Evolutionary conservation across 352 stramenopile species (phyloP).

Genomic region (Pythium insidiosum): DNA sequence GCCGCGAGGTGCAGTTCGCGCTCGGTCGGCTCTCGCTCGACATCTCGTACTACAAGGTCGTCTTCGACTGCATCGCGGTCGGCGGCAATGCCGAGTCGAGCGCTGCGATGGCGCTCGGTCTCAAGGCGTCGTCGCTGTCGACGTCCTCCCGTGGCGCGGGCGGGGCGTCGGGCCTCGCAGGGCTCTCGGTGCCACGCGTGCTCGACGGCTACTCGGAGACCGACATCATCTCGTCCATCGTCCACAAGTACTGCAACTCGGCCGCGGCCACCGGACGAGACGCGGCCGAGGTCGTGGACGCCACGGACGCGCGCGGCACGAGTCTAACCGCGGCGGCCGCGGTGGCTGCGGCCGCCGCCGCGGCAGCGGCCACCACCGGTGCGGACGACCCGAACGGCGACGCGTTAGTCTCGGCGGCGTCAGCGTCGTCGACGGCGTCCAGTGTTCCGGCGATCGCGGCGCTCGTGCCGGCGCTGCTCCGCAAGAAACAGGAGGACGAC

Average conservation of each 20-base stretch:
- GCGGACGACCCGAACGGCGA: not conserved
- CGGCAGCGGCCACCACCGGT: not conserved
- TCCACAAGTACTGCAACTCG: slow-evolving; percentile 30
- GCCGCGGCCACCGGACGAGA: too few relatives aligned
- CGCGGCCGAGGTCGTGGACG: too few relatives aligned
- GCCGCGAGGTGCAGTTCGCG: slow-evolving; percentile 57
- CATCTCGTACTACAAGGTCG: slow-evolving; percentile 76
- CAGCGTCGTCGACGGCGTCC: not conserved
- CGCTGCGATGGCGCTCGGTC: not conserved
- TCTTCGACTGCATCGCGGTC: slow-evolving; percentile 15
- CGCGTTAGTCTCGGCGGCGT: too few relatives aligned
- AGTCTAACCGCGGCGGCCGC: not conserved
- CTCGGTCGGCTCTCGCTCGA: slow-evolving; percentile 57
- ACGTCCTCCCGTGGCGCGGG: too few relatives aligned
- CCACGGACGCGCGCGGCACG: too few relatives aligned
- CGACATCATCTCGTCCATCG: slow-evolving; percentile 24
- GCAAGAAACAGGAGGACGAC: slow-evolving; percentile 49
- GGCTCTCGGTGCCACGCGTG: too few relatives aligned
- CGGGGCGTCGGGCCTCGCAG: not conserved
- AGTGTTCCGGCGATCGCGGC: slow-evolving; percentile 9
- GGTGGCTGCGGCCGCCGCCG: not conserved
- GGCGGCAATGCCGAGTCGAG: not conserved
- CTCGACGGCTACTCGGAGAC: slow-evolving; percentile 15
- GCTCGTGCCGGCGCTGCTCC: slow-evolving; percentile 13
- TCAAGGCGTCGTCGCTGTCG: not conserved